Conservation (phyloP, 179 eudicot species). For the Heliamphora pulchella region DNA sequence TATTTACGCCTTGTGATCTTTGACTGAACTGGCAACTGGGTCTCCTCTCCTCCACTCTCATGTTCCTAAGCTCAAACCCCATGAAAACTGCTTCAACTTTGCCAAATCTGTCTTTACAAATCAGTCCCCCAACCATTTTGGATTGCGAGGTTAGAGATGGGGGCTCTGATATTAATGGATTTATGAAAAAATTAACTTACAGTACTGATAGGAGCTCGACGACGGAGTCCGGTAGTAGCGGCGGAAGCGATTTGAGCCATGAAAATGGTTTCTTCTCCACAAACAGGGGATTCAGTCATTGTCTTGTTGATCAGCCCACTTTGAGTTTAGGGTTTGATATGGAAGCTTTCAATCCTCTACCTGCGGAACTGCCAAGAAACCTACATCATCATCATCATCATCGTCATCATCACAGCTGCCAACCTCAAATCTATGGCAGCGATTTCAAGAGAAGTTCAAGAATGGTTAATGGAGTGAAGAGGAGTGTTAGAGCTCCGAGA, state of each 20-base stretch:
- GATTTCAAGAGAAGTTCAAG: conserved; percentile 68
- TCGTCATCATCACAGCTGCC: conserved; percentile 12
- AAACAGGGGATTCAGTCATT: background rate
- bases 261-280: conserved; percentile 27
- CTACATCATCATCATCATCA: conserved; percentile 17
- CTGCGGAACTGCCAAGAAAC: conserved; percentile 12
- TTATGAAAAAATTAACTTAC: conserved; percentile 15
- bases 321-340: conserved; percentile 58
- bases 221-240: conserved; percentile 49
- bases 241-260: conserved; percentile 61
- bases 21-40: too few relatives aligned
- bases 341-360: conserved; percentile 12
- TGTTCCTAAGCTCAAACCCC: conserved; percentile 20
- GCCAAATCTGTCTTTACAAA: conserved; percentile 67
- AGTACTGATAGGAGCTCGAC: conserved; percentile 34
- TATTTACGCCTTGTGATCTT: background rate
- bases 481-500: conserved; percentile 69
- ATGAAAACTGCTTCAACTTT: conserved; percentile 18
- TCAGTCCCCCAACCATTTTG: conserved; percentile 47
- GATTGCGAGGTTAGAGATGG: conserved; percentile 9
- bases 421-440: conserved; percentile 44
- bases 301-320: conserved; percentile 20
- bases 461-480: conserved; percentile 34
- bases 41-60: background rate
- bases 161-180: conserved; percentile 18